Base-by-base conservation (phyloP, 1,284 basidiomycete genomes). In the Tetrapyrgos nigripes region DNA sequence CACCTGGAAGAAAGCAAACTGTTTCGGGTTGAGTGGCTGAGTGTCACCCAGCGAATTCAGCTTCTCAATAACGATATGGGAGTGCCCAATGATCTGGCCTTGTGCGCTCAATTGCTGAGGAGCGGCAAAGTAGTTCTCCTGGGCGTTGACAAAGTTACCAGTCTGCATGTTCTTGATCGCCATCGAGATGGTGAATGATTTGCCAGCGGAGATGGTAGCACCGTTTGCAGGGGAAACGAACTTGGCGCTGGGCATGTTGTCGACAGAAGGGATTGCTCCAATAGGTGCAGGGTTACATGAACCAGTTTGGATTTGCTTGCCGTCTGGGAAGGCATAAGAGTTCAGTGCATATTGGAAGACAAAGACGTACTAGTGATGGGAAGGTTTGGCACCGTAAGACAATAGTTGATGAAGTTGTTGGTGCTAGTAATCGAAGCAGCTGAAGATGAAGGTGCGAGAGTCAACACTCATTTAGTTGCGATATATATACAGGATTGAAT, bases 401-500 rank as follows among this genome's bases (percentile, higher is more conserved):
- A 73, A 55, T 81, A 83, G 72, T 82, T 82, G 76, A 83, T 83
- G 70, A 83, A 85, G 76, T 86, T 85, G 75, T 86, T 85, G 40
- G 64, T 70, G 52, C 80, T 82, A 14, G 83, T 85, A 29, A 78
- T 66, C 13, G 81, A 80, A 0, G 75, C 61, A 33, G 79, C 79
- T 44, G 50, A 49, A 40, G 46, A 45, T 31, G 75, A 76, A 9
- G 17, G 29, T 33, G 19, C 24, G 13, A 21, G n/a, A 46, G 14
- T 13, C 10, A 17, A 13, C 27, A n/a, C n/a, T n/a, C 19, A 47
- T 14, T n/a, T n/a, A n/a, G n/a, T n/a, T n/a, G n/a, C n/a, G n/a
- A n/a, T n/a, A n/a, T n/a, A n/a, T n/a, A n/a, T n/a, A n/a, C n/a
- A n/a, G n/a, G n/a, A n/a, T n/a, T n/a, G 24, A 47, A 14, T 35